Evolutionary conservation across 1,139 yeast genomes (phyloP).

Genomic region (Torulaspora pretoriensis): DNA sequence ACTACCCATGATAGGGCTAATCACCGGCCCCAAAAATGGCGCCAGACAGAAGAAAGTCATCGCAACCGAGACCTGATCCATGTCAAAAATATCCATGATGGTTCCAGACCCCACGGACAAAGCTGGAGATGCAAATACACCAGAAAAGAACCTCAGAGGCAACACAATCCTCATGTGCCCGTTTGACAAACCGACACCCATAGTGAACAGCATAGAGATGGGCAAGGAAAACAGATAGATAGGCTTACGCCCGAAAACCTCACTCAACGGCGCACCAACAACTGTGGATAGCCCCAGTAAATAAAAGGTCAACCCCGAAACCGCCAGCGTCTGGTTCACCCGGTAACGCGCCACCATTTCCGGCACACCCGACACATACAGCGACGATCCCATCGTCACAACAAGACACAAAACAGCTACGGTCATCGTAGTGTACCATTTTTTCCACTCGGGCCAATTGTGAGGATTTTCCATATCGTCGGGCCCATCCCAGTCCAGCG

Average conservation of each 20-base stretch:
- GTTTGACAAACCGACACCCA: conserved; percentile 67
- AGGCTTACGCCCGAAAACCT: conserved; percentile 64
- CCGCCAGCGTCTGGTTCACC: conserved; percentile 53
- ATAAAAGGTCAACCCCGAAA: conserved; percentile 68
- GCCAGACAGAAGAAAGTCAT: conserved; percentile 67
- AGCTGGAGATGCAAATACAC: conserved; percentile 79
- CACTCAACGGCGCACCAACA: conserved; percentile 73
- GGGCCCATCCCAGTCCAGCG: conserved; percentile 59
- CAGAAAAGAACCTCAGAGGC: conserved; percentile 73
- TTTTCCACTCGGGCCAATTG: conserved; percentile 60
- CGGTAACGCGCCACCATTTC: conserved; percentile 46
- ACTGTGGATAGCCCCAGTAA: conserved; percentile 71
- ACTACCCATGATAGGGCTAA: conserved; percentile 81
- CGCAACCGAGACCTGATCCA: conserved; percentile 61
- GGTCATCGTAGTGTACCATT: conserved; percentile 60
- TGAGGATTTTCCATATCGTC: conserved; percentile 59
- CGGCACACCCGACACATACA: conserved; percentile 59
- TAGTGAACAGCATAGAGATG: conserved; percentile 63
- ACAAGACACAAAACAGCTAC: conserved; percentile 62
- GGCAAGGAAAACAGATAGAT: conserved; percentile 61
- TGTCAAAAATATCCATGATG: conserved; percentile 68
- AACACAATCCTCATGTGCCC: conserved; percentile 53
- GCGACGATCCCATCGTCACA: conserved; percentile 67
- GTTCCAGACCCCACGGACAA: conserved; percentile 86
- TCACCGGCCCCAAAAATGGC: conserved; percentile 74